These are phyloP conservation scores for Paecilomyces dactylethromorphus DNA, from an alignment of 2,329 filamentous ascomycete species.

Conservation along the genomic window DNA sequence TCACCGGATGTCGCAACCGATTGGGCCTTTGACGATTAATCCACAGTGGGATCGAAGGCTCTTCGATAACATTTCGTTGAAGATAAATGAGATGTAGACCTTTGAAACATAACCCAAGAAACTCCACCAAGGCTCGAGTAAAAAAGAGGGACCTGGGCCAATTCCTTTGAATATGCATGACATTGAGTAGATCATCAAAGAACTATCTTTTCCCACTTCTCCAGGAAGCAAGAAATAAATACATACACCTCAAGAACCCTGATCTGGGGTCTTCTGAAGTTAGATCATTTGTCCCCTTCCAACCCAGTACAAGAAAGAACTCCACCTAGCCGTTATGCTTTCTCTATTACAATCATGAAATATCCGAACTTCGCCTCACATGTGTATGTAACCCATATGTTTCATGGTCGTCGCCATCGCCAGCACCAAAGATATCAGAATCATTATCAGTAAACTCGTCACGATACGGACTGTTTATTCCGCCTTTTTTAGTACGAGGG, in stretches of 20 bases:
- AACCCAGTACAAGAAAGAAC: background rate
- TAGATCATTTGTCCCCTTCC: background rate
- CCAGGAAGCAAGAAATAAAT: background rate
- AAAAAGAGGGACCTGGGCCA: background rate
- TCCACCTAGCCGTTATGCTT: background rate
- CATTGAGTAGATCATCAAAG: background rate
- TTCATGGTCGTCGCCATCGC: constrained; percentile 33
- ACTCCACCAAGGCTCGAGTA: background rate
- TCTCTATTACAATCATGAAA: background rate
- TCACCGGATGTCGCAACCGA: background rate
- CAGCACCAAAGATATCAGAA: constrained; percentile 41
- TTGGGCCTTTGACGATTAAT: background rate
- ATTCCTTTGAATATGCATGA: background rate
- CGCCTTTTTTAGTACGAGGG: constrained; percentile 12
- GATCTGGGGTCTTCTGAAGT: background rate
- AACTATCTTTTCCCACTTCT: background rate
- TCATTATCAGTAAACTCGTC: constrained; percentile 50
- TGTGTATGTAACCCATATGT: constrained; percentile 36
- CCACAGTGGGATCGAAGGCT: background rate
- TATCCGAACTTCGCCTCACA: constrained; percentile 7
- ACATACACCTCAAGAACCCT: background rate
- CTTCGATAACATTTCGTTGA: background rate
- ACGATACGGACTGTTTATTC: constrained; percentile 39
- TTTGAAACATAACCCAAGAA: background rate
- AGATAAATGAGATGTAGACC: background rate